These are phyloP conservation scores for Coemansia sp. DNA, from an alignment of 192 early-diverging fungal genomes.

Conservation along the genomic window DNA sequence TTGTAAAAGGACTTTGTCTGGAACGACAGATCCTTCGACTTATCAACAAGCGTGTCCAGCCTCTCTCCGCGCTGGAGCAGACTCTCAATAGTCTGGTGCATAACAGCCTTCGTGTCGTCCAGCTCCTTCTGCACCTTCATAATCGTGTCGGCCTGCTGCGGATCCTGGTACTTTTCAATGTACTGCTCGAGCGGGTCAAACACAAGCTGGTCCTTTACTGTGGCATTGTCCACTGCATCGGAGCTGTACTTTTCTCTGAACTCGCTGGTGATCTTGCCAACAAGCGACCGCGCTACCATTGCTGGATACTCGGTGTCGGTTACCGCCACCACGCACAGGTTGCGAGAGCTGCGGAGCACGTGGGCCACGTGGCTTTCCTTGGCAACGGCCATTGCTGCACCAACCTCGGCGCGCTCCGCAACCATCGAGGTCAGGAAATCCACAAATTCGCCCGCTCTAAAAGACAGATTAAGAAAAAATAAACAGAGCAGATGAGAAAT, in stretches of 20 bases:
- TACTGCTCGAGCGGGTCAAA: slow-evolving; percentile 76
- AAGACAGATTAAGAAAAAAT: background rate
- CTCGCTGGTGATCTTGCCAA: slow-evolving; percentile 86
- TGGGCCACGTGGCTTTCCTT: slow-evolving; percentile 80
- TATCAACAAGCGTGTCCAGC: slow-evolving; percentile 82
- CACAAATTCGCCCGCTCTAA: slow-evolving; percentile 84
- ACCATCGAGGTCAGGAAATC: slow-evolving; percentile 81
- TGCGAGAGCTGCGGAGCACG: slow-evolving; percentile 71
- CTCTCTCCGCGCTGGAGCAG: slow-evolving; percentile 87
- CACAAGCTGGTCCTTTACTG: slow-evolving; percentile 28
- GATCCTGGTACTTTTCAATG: slow-evolving; percentile 85
- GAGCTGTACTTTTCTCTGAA: slow-evolving; percentile 64
- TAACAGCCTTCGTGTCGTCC: slow-evolving; percentile 93
- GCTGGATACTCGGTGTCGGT: slow-evolving; percentile 88
- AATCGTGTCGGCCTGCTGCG: slow-evolving; percentile 86
- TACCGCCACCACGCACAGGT: slow-evolving; percentile 74
- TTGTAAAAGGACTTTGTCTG: slow-evolving; percentile 97
- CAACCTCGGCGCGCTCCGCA: slow-evolving; percentile 78
- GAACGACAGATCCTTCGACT: slow-evolving; percentile 79
- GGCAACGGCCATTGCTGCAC: slow-evolving; percentile 78
- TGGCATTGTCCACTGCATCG: slow-evolving; percentile 38
- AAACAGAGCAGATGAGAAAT: background rate
- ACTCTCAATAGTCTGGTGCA: slow-evolving; percentile 94
- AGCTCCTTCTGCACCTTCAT: slow-evolving; percentile 93
- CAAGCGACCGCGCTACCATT: slow-evolving; percentile 82